Evolutionary conservation across 78 protist genomes (phyloP).

Genomic region (Chrysochromulina parva): DNA sequence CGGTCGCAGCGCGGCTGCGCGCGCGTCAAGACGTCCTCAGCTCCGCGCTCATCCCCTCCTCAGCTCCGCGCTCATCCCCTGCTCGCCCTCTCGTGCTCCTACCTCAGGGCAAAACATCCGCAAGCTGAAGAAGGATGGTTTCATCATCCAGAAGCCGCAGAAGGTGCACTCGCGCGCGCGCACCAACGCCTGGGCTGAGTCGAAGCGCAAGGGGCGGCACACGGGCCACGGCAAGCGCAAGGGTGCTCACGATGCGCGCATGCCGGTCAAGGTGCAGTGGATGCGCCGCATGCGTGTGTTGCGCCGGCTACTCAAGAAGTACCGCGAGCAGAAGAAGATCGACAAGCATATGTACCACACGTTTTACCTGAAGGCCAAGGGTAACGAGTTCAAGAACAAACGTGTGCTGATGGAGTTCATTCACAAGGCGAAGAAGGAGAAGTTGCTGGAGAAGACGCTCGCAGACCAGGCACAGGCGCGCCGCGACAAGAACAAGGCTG

Average conservation of each 20-base stretch:
- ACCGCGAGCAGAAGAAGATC: conserved; percentile 92
- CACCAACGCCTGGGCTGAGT: conserved; percentile 70
- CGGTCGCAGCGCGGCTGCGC: too few species aligned
- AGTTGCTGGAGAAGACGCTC: conserved; percentile 76
- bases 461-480: conserved; percentile 95
- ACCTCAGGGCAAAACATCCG: conserved; percentile 71
- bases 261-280: conserved; percentile 96
- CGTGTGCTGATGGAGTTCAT: conserved; percentile 93
- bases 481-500: conserved; percentile 65
- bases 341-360: conserved; percentile 81
- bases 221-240: conserved; percentile 95
- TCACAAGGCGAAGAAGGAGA: conserved; percentile 88
- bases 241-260: conserved; percentile 98
- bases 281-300: conserved; percentile 97
- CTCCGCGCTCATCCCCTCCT: not conserved
- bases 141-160: conserved; percentile 91
- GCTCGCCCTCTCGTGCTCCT: not conserved
- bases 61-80: not conserved
- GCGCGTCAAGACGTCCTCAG: too few species aligned
- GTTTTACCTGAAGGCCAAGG: conserved; percentile 95
- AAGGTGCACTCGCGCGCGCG: conserved; percentile 92
- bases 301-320: conserved; percentile 94
- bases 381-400: conserved; percentile 99
- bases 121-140: conserved; percentile 90
- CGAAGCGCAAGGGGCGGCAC: conserved; percentile 87